These are phyloP conservation scores for Vanderwaltozyma yarrowii DNA, from an alignment of 805 yeast genomes.

Conservation along the genomic window DNA sequence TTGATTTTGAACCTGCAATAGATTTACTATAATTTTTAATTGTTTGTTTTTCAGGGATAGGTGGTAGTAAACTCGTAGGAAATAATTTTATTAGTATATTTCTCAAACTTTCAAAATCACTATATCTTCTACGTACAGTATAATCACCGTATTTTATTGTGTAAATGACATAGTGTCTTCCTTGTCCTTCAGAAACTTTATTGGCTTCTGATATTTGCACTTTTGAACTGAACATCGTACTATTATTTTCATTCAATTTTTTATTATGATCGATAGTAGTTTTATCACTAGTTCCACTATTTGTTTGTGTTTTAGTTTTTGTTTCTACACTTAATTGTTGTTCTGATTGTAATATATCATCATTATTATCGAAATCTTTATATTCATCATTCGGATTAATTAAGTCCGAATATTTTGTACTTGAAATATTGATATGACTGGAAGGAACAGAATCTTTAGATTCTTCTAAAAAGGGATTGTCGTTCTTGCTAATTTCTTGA, in stretches of 20 bases:
- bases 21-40: slow-evolving; percentile 26
- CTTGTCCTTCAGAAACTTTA: slow-evolving; percentile 26
- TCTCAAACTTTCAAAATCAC: slow-evolving; percentile 82
- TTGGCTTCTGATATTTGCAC: slow-evolving; percentile 24
- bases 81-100: slow-evolving; percentile 58
- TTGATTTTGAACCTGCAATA: slow-evolving; percentile 15
- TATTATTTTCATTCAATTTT: slow-evolving; percentile 8
- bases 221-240: slow-evolving; percentile 1
- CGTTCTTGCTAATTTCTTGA: slow-evolving; percentile 20
- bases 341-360: neutral
- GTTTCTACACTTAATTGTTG: neutral
- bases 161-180: slow-evolving; percentile 47
- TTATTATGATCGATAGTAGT: neutral
- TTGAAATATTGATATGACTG: neutral
- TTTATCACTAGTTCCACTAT: neutral
- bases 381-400: slow-evolving; percentile 11
- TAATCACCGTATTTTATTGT: slow-evolving; percentile 50
- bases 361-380: slow-evolving; percentile 1
- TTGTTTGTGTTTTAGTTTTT: neutral
- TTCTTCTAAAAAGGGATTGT: slow-evolving; percentile 22
- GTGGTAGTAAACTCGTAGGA: slow-evolving; percentile 80
- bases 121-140: slow-evolving; percentile 68
- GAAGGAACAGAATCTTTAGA: neutral
- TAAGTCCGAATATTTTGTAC: neutral
- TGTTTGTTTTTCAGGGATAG: slow-evolving; percentile 79